These are phyloP conservation scores for Wickerhamiella qilinensis DNA, from an alignment of 805 yeast species.

Conservation along the genomic window DNA sequence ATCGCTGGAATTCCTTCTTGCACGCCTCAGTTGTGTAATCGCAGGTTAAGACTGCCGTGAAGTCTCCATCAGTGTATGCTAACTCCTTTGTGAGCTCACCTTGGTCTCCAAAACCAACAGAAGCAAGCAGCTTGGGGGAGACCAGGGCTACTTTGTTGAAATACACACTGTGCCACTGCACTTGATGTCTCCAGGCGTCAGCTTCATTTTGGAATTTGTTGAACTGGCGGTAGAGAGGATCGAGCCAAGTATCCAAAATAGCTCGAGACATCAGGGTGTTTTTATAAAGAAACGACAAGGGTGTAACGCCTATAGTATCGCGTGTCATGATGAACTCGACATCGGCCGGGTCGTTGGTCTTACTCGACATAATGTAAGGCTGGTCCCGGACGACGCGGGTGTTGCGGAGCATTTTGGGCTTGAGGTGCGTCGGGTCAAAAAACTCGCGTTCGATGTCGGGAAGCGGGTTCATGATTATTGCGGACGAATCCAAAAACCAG, in stretches of 20 bases:
- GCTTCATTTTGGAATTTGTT: constrained; percentile 37
- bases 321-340: constrained; percentile 56
- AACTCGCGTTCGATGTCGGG: constrained; percentile 45
- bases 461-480: constrained; percentile 57
- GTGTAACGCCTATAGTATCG: constrained; percentile 42
- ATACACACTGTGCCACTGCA: constrained; percentile 88
- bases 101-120: constrained; percentile 15
- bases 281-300: constrained; percentile 54
- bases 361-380: constrained; percentile 36
- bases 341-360: constrained; percentile 36
- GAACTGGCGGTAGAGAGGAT: constrained; percentile 53
- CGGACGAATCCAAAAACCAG: constrained; percentile 66
- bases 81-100: constrained; percentile 13
- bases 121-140: constrained; percentile 39
- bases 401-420: constrained; percentile 47
- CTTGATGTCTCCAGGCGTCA: constrained; percentile 58
- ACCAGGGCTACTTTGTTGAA: constrained; percentile 60
- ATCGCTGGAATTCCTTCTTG: constrained; percentile 16
- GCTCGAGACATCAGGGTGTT: constrained; percentile 52
- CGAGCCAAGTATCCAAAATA: constrained; percentile 66
- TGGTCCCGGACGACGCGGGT: constrained; percentile 43
- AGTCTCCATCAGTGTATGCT: constrained; percentile 20
- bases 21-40: constrained; percentile 16
- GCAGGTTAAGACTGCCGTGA: constrained; percentile 22
- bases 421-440: constrained; percentile 42